Percentiles rank a stretch among this genome's conserved stretches.
phyloP scores from a whole-genome alignment of 2,329 filamentous ascomycete species.

The Waltergamsia citrina region DNA sequence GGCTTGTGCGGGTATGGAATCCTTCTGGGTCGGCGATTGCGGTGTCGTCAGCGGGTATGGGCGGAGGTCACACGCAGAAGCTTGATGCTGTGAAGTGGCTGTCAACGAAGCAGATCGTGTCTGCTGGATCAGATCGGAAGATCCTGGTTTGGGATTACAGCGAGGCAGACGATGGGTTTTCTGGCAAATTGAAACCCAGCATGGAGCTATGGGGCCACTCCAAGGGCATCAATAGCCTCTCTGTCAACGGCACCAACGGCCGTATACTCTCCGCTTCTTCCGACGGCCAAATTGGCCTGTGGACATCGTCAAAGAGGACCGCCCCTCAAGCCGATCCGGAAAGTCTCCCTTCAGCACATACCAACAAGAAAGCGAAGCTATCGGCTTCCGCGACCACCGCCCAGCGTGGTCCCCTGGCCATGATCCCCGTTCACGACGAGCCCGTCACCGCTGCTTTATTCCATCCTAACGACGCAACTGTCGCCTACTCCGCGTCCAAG shows the following conservation, averaged over 20 bases:
- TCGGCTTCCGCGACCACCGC: constrained; percentile 32
- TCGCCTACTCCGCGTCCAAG: constrained; percentile 84
- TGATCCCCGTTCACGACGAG: constrained; percentile 63
- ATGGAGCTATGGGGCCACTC: constrained; percentile 81
- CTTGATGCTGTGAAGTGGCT: constrained; percentile 81
- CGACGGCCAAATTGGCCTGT: constrained; percentile 79
- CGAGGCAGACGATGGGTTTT: constrained; percentile 52
- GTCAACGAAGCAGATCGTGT: constrained; percentile 68
- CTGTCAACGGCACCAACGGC: constrained; percentile 62
- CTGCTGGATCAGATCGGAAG: constrained; percentile 74
- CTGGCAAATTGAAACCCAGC: constrained; percentile 56
- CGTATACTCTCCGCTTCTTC: constrained; percentile 78
- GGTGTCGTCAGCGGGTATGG: constrained; percentile 55
- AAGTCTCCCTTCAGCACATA: constrained; percentile 57
- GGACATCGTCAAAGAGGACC: constrained; percentile 71
- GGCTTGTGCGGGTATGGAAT: constrained; percentile 81
- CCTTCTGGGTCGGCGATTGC: constrained; percentile 78
- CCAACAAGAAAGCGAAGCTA: constrained; percentile 69
- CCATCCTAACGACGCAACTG: constrained; percentile 73
- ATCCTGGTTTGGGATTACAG: constrained; percentile 85
- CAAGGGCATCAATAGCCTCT: constrained; percentile 63
- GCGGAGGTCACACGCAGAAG: constrained; percentile 66
- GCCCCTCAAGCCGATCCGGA: constrained; percentile 63
- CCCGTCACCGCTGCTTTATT: constrained; percentile 76
- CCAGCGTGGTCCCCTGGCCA: constrained; percentile 71